Conservation (phyloP, 2,329 filamentous ascomycete genomes). For the Hortaea sp. region DNA sequence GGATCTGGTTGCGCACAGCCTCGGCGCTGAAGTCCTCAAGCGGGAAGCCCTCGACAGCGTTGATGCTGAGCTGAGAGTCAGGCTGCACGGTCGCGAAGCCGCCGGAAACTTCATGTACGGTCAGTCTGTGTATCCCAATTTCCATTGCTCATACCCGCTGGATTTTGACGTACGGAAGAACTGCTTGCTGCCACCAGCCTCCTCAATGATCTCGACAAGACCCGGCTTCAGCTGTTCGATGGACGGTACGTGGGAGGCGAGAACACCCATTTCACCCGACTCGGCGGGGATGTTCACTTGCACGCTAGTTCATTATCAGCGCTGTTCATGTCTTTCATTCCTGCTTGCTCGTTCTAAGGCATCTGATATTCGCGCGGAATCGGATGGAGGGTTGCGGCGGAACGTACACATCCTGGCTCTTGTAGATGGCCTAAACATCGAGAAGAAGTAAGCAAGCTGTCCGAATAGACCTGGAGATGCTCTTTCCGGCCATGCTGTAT, state of each 20-base stretch:
- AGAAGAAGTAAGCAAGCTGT: constrained; percentile 11
- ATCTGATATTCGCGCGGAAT: constrained; percentile 1
- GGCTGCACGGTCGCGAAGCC: constrained; percentile 97
- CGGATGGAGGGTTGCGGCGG: constrained; percentile 2
- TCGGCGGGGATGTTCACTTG: constrained; percentile 99
- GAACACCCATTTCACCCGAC: constrained; percentile 97
- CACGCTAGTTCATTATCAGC: constrained; percentile 45
- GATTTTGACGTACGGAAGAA: constrained; percentile 75
- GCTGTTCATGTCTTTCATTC: not conserved
- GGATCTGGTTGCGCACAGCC: constrained; percentile 73
- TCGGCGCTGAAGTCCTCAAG: constrained; percentile 95
- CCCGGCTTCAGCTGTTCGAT: constrained; percentile 99
- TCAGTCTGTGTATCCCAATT: not conserved
- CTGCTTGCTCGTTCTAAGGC: not conserved
- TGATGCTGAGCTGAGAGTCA: constrained; percentile 91
- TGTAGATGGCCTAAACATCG: constrained; percentile 52
- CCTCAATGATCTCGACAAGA: constrained; percentile 89
- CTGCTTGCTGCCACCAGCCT: constrained; percentile 82
- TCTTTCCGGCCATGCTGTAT: not conserved
- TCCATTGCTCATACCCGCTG: not conserved
- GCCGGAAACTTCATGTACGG: constrained; percentile 61
- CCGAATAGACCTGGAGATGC: too few relatives aligned
- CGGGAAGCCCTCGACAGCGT: constrained; percentile 89
- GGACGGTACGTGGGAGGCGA: constrained; percentile 96
- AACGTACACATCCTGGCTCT: constrained; percentile 60